A percentile compares a stretch with the other conserved stretches of the same genome.
phyloP scores from a whole-genome alignment of 2,329 filamentous ascomycete genomes.

The Hymenoscyphus infarciens region DNA sequence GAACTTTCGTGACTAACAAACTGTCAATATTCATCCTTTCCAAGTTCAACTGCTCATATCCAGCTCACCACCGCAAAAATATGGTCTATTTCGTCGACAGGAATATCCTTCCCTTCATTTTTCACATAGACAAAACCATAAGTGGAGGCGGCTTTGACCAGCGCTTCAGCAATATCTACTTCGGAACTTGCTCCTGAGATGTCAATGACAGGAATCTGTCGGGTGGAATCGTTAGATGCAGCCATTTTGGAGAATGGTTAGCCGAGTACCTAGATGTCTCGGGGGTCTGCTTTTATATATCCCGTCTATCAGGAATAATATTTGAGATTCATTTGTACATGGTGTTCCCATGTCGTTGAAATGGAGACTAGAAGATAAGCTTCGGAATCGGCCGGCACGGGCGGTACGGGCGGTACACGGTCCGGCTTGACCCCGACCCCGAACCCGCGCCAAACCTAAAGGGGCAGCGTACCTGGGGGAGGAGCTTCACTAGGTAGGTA shows the following conservation, averaged over 20 bases:
- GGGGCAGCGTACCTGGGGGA: neutral
- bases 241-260: constrained; percentile 9
- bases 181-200: constrained; percentile 59
- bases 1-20: constrained; percentile 61
- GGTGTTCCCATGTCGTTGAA: too few species aligned
- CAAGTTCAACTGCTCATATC: too few species aligned
- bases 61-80: constrained; percentile 68
- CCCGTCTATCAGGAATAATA: too few species aligned
- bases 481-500: too few species aligned
- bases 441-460: neutral
- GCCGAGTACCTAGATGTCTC: neutral
- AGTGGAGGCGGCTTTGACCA: constrained; percentile 75
- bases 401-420: too few species aligned
- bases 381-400: too few species aligned
- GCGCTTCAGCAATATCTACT: constrained; percentile 56
- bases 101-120: constrained; percentile 68
- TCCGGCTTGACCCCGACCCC: too few species aligned
- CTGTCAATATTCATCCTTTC: constrained; percentile 6
- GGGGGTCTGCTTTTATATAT: too few species aligned
- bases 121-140: constrained; percentile 90
- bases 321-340: too few species aligned
- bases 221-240: neutral
- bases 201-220: constrained; percentile 74
- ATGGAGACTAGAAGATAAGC: too few species aligned
- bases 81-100: constrained; percentile 59